Evolutionary conservation across 2,329 filamentous ascomycete species (phyloP).

Genomic region (Podosphaera xanthii): DNA sequence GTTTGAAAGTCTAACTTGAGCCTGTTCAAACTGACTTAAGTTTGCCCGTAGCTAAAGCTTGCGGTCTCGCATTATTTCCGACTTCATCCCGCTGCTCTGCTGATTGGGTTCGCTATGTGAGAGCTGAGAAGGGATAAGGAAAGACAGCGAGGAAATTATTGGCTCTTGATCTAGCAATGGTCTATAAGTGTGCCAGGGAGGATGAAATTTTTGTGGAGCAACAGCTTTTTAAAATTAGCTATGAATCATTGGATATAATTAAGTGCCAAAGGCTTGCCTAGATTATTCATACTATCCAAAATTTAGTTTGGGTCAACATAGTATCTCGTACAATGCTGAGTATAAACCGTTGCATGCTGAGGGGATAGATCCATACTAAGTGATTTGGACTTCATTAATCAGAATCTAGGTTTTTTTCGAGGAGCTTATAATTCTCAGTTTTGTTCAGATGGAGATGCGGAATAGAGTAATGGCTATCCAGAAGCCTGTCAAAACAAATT

Average conservation of each 20-base stretch:
- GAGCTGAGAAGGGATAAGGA: neutral
- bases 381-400: neutral
- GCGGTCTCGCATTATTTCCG: too few species aligned
- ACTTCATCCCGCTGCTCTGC: too few species aligned
- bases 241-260: too few species aligned
- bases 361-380: neutral
- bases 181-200: neutral
- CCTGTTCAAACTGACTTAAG: too few species aligned
- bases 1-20: too few species aligned
- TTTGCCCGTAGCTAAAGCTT: too few species aligned
- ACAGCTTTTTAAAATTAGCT: neutral
- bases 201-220: neutral
- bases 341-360: neutral
- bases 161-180: neutral
- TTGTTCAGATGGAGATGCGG: too few species aligned
- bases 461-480: too few species aligned
- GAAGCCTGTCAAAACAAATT: too few species aligned
- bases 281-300: neutral
- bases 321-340: neutral
- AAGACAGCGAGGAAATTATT: neutral
- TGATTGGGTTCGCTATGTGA: neutral
- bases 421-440: neutral
- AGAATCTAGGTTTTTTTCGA: neutral
- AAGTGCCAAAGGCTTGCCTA: neutral
- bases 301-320: neutral